Evolutionary conservation across 805 yeast genomes (phyloP).

Genomic region (Yarrowia deformans): DNA sequence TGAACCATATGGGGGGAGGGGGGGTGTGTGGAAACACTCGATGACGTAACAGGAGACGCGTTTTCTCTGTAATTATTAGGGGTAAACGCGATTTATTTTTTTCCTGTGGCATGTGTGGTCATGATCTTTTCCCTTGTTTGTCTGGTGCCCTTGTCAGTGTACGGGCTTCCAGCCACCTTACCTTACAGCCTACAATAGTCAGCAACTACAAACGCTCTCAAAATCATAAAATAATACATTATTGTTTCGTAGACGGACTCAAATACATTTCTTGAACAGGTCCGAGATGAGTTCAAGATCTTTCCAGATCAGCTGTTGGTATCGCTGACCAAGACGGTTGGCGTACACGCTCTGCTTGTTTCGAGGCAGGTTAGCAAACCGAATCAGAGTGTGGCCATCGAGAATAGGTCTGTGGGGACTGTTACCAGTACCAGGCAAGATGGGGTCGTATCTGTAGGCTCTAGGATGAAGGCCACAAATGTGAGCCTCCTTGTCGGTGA

Average conservation of each 20-base stretch:
- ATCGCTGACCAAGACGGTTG: constrained; percentile 31
- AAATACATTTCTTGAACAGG: constrained; percentile 31
- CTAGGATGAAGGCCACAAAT: constrained; percentile 81
- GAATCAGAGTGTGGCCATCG: constrained; percentile 46
- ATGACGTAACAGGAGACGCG: not conserved
- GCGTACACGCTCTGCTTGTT: constrained; percentile 40
- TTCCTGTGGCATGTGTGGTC: too few relatives aligned
- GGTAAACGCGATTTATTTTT: too few relatives aligned
- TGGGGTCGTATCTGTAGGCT: constrained; percentile 45
- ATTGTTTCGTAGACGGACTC: not conserved
- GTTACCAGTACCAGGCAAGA: constrained; percentile 31
- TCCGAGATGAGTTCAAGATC: constrained; percentile 31
- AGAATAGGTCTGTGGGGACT: constrained; percentile 45
- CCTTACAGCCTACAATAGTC: too few relatives aligned
- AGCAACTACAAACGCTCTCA: not conserved
- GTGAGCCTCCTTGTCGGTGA: constrained; percentile 77
- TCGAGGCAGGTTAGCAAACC: constrained; percentile 45
- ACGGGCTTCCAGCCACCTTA: too few relatives aligned
- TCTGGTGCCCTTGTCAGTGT: too few relatives aligned
- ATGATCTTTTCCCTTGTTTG: too few relatives aligned
- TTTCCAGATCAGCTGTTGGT: constrained; percentile 37
- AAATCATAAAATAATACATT: constrained; percentile 4
- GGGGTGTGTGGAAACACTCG: not conserved
- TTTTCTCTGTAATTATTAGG: not conserved
- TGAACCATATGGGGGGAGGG: not conserved